Conservation (phyloP, 176 grass and related monocot species). For the Microstegium vimineum region DNA sequence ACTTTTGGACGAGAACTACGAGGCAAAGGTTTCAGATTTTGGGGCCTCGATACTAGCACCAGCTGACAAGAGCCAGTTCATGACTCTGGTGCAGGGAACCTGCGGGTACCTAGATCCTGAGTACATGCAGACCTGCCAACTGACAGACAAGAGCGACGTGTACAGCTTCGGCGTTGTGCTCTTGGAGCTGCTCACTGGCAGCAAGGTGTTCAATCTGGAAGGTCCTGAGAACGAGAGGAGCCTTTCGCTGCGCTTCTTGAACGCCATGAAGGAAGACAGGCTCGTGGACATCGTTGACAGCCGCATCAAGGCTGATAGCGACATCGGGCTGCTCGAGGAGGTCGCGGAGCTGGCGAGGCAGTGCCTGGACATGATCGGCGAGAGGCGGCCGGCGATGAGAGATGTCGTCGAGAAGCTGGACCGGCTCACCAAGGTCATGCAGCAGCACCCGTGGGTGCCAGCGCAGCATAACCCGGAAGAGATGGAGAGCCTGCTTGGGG, state of each 20-base stretch:
- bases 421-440: constrained; percentile 16
- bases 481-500: constrained; percentile 26
- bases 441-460: constrained; percentile 21
- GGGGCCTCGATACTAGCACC: constrained; percentile 30
- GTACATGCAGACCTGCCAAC: constrained; percentile 14
- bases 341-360: neutral
- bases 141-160: constrained; percentile 30
- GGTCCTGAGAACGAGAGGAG: constrained; percentile 3
- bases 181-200: constrained; percentile 17
- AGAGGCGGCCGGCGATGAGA: constrained; percentile 26
- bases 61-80: constrained; percentile 12
- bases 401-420: constrained; percentile 30
- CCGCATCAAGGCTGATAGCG: neutral
- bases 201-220: constrained; percentile 10
- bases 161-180: constrained; percentile 46
- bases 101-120: constrained; percentile 40
- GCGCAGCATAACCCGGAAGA: neutral
- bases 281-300: constrained; percentile 19
- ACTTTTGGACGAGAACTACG: constrained; percentile 28
- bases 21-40: constrained; percentile 39
- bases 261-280: constrained; percentile 18
- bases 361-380: constrained; percentile 16
- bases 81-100: constrained; percentile 34
- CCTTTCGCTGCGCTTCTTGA: constrained; percentile 18
- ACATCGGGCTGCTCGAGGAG: neutral